Base-by-base conservation (phyloP, 2,329 filamentous ascomycete species). In the Monilinia polystroma region DNA sequence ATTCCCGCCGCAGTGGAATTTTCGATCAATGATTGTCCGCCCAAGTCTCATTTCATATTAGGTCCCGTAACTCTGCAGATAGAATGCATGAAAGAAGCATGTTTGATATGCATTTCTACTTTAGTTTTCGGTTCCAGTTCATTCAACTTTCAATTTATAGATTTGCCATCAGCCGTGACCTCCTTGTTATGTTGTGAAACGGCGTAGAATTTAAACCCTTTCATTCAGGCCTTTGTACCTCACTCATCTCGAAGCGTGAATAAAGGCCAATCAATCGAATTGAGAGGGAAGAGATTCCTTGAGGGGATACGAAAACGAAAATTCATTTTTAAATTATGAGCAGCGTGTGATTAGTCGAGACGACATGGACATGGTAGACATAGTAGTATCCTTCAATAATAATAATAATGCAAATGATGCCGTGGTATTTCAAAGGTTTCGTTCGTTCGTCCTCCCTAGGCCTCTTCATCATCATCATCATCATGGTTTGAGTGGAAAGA, bases 291-390 rank as follows among this genome's bases (percentile, higher is more conserved):
- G 45, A 52, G 16, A 58, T 58, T 58, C 51, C 26, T 41, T 32
- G 43, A 6, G 45, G 43, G 14, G 23, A 59, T 65, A 65, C 63
- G 63, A 59, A 51, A 43, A 59, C 54, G 63, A 52, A 52, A 43
- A 58, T 64, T 38, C 52, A 16, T 49, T 45, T 47, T 35, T 26
- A 58, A n/a, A 58, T 58, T 52, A 51, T 49, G 53, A 51, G n/a
- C 63, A 64, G 63, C 63, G 41, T 58, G 53, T 58, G 52, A 49
- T 64, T 64, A n/a, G 53, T 59, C 43, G 32, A 52, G 18, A 53
- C 41, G 49, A 29, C 47, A 63, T 53, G 59, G 59, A 6, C 18
- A 59, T 32, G 41, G 63, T 64, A 16, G 16, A 23, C 23, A 32
- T 20, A 23, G 63, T 64, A 16, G 53, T 51, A 51, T 64, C 20